These are phyloP conservation scores for Leccinum ponderosum DNA, from an alignment of 1,284 basidiomycete species.

Conservation along the genomic window DNA sequence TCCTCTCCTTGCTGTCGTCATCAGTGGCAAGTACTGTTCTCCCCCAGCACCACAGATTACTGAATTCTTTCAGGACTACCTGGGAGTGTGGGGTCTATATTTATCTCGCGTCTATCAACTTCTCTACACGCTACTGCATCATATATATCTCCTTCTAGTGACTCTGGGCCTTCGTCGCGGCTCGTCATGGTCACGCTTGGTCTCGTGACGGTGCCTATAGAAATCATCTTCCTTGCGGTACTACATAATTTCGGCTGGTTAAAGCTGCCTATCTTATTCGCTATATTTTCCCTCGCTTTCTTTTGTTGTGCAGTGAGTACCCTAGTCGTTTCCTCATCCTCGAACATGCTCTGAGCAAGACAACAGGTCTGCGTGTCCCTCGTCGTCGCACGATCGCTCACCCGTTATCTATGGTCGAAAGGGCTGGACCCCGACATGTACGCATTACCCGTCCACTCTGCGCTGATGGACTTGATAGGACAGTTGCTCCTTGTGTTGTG, in stretches of 20 bases:
- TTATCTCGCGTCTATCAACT: conserved; percentile 90
- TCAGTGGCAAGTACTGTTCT: conserved; percentile 62
- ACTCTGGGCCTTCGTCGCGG: conserved; percentile 43
- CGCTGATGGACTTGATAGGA: conserved; percentile 89
- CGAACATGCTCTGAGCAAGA: not conserved
- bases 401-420: conserved; percentile 80
- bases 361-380: conserved; percentile 71
- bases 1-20: conserved; percentile 85
- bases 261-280: conserved; percentile 65
- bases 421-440: conserved; percentile 92
- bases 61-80: conserved; percentile 59
- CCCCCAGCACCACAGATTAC: not conserved
- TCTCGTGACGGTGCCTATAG: conserved; percentile 73
- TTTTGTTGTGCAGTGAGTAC: conserved; percentile 74
- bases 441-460: conserved; percentile 89
- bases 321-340: not conserved
- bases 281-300: conserved; percentile 62
- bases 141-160: conserved; percentile 16
- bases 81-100: conserved; percentile 88
- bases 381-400: conserved; percentile 65
- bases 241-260: conserved; percentile 77
- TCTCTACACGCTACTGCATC: conserved; percentile 67
- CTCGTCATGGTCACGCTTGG: conserved; percentile 70
- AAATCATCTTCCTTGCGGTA: conserved; percentile 69
- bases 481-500: conserved; percentile 80